Evolutionary conservation across 1,284 basidiomycete genomes (phyloP).

Genomic region (Irpex sp.): DNA sequence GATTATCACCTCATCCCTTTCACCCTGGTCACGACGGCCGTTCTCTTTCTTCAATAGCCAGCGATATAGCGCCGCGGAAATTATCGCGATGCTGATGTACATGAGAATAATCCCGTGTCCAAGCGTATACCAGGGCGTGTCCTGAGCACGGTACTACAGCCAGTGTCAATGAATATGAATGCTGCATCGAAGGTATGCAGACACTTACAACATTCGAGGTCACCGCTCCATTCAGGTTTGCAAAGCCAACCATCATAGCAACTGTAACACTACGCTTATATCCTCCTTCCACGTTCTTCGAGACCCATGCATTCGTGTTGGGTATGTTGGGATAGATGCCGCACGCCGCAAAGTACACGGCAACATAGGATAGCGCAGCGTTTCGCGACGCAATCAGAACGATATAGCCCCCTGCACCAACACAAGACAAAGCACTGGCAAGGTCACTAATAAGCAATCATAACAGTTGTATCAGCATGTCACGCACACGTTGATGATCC

Average conservation of each 20-base stretch:
- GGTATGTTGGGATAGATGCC: constrained; percentile 72
- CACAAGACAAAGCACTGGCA: constrained; percentile 28
- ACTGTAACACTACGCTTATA: constrained; percentile 42
- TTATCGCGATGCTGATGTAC: constrained; percentile 43
- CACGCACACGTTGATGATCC: constrained; percentile 60
- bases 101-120: constrained; percentile 47
- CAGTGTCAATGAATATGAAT: neutral
- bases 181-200: neutral
- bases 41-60: constrained; percentile 39
- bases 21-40: constrained; percentile 37
- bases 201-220: constrained; percentile 41
- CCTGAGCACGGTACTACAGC: constrained; percentile 17
- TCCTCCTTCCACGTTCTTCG: constrained; percentile 64
- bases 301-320: constrained; percentile 69
- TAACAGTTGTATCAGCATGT: neutral
- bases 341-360: constrained; percentile 64
- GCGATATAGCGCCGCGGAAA: constrained; percentile 35
- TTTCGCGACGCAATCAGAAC: constrained; percentile 61
- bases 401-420: constrained; percentile 54
- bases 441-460: constrained; percentile 15
- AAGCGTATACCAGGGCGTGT: constrained; percentile 42
- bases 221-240: constrained; percentile 43
- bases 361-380: constrained; percentile 64
- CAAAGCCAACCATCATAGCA: constrained; percentile 37
- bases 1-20: constrained; percentile 42